Evolutionary conservation across 108 stramenopile species (phyloP).

Genomic region (Skeletonema costatum): DNA sequence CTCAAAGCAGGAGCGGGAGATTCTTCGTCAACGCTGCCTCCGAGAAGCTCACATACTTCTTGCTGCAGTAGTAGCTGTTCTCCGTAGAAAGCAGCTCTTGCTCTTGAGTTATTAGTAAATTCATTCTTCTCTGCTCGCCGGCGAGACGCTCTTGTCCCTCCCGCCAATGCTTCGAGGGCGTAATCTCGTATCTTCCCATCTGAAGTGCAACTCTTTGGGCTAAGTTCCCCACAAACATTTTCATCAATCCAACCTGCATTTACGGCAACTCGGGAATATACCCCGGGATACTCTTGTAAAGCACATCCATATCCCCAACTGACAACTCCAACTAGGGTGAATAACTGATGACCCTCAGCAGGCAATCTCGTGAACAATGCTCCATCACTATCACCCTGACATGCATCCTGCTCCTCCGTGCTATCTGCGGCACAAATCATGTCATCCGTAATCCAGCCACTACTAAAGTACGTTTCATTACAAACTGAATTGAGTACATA

Average conservation of each 20-base stretch:
- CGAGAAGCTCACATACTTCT: not conserved
- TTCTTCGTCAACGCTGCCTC: not conserved
- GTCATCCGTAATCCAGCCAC: constrained; percentile 15
- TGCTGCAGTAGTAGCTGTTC: not conserved
- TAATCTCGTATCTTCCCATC: not conserved
- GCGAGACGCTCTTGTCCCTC: not conserved
- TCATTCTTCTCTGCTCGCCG: not conserved
- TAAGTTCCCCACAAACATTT: constrained; percentile 22
- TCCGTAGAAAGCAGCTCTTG: too few species aligned
- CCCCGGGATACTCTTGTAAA: constrained; percentile 21
- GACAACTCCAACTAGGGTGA: constrained; percentile 12
- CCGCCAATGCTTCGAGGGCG: not conserved
- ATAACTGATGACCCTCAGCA: not conserved
- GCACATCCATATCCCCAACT: constrained; percentile 50
- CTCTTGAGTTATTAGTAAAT: too few species aligned
- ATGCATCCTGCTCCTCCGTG: constrained; percentile 37
- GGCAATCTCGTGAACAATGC: constrained; percentile 22
- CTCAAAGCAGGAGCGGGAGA: not conserved
- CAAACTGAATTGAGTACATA: constrained; percentile 18
- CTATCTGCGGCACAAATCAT: constrained; percentile 38
- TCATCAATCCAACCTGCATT: constrained; percentile 42
- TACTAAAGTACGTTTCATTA: not conserved
- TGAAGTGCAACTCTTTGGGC: not conserved
- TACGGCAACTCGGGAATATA: constrained; percentile 39
- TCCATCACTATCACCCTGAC: constrained; percentile 39